A percentile compares a stretch with the other conserved stretches of the same genome.
Conservation (phyloP, 139 green algal genomes). For the Closterium sp. region DNA sequence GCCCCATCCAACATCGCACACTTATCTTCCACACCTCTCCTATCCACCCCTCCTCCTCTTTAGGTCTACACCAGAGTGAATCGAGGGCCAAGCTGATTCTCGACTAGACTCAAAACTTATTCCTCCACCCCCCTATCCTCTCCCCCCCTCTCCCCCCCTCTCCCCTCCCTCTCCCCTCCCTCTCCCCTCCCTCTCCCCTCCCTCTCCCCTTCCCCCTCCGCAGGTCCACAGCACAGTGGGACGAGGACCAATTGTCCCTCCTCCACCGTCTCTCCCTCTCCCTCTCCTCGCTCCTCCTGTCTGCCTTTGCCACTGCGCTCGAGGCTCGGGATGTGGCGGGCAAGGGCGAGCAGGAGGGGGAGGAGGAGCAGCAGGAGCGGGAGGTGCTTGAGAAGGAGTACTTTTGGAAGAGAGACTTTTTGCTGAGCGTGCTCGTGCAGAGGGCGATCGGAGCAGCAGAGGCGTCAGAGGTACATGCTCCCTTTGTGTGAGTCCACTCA, state of each 20-base stretch:
- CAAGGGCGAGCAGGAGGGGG: background rate
- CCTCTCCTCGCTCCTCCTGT: background rate
- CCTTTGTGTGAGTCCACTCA: too few relatives aligned
- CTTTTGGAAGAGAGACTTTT: background rate
- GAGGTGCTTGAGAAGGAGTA: background rate
- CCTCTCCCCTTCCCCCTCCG: too few relatives aligned
- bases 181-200: too few relatives aligned
- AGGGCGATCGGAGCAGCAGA: background rate
- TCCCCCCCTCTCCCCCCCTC: too few relatives aligned
- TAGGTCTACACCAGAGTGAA: too few relatives aligned
- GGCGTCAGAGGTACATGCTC: background rate
- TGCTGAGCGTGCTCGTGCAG: background rate
- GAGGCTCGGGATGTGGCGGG: background rate
- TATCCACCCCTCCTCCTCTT: too few relatives aligned
- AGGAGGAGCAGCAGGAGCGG: background rate
- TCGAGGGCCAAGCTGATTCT: too few relatives aligned
- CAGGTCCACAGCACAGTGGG: background rate
- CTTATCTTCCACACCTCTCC: too few relatives aligned
- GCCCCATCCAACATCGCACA: too few relatives aligned
- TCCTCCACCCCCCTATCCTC: background rate
- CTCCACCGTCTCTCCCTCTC: background rate
- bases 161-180: too few relatives aligned
- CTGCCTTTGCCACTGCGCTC: background rate
- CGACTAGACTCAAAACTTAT: too few relatives aligned
- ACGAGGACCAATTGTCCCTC: background rate